Evolutionary conservation across 306 rosid genomes (phyloP).

Genomic region (Castanospermum australe): DNA sequence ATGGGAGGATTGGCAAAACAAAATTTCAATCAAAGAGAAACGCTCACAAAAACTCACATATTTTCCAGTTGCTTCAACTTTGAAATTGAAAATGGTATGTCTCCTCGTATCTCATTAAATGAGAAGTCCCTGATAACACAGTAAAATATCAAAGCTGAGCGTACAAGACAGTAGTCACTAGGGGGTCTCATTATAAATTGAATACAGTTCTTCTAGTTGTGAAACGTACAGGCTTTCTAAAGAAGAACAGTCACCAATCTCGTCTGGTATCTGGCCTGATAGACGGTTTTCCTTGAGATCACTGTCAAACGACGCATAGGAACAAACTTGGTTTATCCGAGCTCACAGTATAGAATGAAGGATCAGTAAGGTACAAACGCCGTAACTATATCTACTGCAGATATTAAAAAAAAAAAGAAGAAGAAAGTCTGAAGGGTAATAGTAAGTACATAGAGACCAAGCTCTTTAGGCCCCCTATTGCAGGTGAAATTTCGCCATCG

Average conservation of each 20-base stretch:
- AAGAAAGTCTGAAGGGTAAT: background rate
- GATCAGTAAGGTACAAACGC: background rate
- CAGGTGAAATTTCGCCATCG: conserved; percentile 80
- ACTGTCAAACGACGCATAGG: conserved; percentile 39
- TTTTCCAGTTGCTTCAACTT: conserved; percentile 71
- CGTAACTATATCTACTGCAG: background rate
- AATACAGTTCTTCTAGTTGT: background rate
- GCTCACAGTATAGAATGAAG: background rate
- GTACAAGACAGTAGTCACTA: background rate
- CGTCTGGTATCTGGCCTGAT: conserved; percentile 89
- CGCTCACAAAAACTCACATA: conserved; percentile 49
- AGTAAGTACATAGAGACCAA: conserved; percentile 50
- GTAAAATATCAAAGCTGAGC: background rate
- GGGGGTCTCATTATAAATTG: background rate
- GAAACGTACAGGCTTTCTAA: conserved; percentile 54
- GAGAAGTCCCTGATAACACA: conserved; percentile 61
- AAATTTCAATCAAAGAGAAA: background rate
- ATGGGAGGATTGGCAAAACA: background rate
- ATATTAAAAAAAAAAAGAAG: no score
- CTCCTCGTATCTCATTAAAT: conserved; percentile 69
- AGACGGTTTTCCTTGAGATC: conserved; percentile 66
- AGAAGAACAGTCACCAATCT: conserved; percentile 83
- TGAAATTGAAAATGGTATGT: conserved; percentile 79
- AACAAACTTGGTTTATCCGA: background rate
- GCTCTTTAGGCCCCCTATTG: conserved; percentile 60